Evolutionary conservation across 805 yeast genomes (phyloP), one percentile per base, ranked within the genome.

Genomic region (Barnettozyma populi): DNA sequence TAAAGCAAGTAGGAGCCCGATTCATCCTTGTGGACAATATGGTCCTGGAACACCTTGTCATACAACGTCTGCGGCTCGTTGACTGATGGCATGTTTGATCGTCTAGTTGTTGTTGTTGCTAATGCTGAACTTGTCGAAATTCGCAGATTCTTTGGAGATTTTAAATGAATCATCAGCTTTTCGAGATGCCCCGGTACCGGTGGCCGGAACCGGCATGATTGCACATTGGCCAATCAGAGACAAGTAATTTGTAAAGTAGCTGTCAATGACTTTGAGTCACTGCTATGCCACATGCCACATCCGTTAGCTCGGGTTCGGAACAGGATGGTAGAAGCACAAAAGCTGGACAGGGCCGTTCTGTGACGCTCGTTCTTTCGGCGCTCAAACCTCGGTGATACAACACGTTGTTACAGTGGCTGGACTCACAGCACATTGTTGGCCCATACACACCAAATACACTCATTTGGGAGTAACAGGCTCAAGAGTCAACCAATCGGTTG

Each of bases 41-140:
- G 98, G 76, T 86, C 97, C 54, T 84, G 86, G 65, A 90, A 94
- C 61, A 94, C 96, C 76, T 94, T 94, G 70, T 94, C 99, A 70
- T 94, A 94, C 51, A 94, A 76, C 41, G 99, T 94, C 63, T 72
- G 76, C 44, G 88, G 84, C 44, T 67, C 63, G 23, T 55, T 49
- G 37, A 43, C 56, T 21, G 70, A 60, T 48, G 68, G 64, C 63
- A 57, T 64, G 49, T 36, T 20, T 9, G 32, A 14, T 29, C 32
- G 4, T 29, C n/a, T 14, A 13, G 32, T 13, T 29, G 32, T 7
- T 29, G 25, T 23, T 23, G 25, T 23, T 23, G 25, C 8, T 23
- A 23, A 6, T 29, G 32, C 13, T 13, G 32, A 29, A 11, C 32
- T 29, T 29, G 16, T 29, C 4, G 32, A 29, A 29, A 13, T 29